Conservation (phyloP, 2,329 filamentous ascomycete species). For the Claviceps sp. region DNA sequence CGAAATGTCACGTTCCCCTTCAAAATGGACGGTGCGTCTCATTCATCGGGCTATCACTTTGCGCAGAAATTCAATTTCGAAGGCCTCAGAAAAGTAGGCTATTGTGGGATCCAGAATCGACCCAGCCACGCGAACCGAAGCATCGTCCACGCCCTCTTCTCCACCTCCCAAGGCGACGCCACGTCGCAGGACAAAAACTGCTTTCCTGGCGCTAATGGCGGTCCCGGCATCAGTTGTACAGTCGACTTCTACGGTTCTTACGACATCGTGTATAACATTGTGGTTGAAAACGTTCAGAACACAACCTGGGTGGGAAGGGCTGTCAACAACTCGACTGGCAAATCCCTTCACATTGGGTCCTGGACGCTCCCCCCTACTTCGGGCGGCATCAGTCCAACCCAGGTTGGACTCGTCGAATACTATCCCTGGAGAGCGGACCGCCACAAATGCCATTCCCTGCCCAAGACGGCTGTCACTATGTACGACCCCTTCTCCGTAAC, state of each 20-base stretch:
- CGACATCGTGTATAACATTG: background rate
- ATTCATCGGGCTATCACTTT: slow-evolving; percentile 12
- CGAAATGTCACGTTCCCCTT: slow-evolving; percentile 10
- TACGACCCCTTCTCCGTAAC: background rate
- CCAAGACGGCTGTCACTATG: background rate
- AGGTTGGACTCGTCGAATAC: background rate
- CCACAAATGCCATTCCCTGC: background rate
- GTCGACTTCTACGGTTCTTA: background rate
- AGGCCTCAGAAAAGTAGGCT: background rate
- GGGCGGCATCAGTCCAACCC: background rate
- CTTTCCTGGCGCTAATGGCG: background rate
- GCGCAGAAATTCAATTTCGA: slow-evolving; percentile 12
- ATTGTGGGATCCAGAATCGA: background rate
- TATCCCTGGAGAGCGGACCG: background rate
- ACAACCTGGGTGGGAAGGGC: background rate
- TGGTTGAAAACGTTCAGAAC: background rate
- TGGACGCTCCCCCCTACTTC: background rate
- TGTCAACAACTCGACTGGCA: background rate
- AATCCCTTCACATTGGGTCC: background rate
- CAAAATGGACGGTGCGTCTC: slow-evolving; percentile 9
- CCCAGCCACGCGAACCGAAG: background rate
- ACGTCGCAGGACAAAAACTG: background rate
- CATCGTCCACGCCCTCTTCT: background rate
- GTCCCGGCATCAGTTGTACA: background rate
- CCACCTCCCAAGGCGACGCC: background rate